phyloP scores from a whole-genome alignment of 768 basidiomycete species.

The Clathrus columnatus region DNA sequence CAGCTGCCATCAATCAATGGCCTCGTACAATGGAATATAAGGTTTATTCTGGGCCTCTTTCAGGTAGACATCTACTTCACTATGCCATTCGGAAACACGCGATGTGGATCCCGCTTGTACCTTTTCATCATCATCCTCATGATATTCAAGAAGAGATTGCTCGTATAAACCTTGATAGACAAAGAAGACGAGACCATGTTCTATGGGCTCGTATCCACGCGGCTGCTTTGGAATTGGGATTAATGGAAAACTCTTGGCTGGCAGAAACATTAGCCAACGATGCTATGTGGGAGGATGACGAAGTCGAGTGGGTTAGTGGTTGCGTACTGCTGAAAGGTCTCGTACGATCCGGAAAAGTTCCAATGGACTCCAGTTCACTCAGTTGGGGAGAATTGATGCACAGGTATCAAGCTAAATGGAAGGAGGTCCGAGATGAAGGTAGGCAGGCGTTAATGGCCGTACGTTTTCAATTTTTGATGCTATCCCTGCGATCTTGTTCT shows the following conservation, averaged over 20 bases:
- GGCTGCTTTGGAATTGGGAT: constrained; percentile 50
- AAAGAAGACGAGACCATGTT: constrained; percentile 53
- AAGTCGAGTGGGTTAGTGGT: constrained; percentile 63
- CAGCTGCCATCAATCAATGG: not conserved
- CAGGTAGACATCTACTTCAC: constrained; percentile 49
- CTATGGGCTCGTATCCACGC: constrained; percentile 63
- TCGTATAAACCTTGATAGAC: constrained; percentile 49
- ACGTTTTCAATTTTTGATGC: constrained; percentile 12
- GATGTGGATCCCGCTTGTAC: constrained; percentile 35
- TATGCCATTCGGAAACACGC: constrained; percentile 50
- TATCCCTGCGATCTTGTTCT: not conserved
- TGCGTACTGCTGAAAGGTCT: constrained; percentile 49
- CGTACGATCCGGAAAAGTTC: constrained; percentile 45
- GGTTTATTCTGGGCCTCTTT: constrained; percentile 35
- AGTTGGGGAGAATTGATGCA: constrained; percentile 46
- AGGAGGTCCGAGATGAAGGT: constrained; percentile 61
- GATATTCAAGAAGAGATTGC: constrained; percentile 51
- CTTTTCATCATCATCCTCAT: constrained; percentile 7
- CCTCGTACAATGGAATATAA: constrained; percentile 10
- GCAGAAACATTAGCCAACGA: constrained; percentile 57
- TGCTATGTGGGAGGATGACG: constrained; percentile 56
- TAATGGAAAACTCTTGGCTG: constrained; percentile 31
- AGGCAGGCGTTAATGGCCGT: constrained; percentile 55
- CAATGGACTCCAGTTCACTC: constrained; percentile 33
- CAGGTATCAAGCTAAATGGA: constrained; percentile 58